These are phyloP conservation scores for Leishmania major DNA, from an alignment of 208 protist species.

Conservation along the genomic window DNA sequence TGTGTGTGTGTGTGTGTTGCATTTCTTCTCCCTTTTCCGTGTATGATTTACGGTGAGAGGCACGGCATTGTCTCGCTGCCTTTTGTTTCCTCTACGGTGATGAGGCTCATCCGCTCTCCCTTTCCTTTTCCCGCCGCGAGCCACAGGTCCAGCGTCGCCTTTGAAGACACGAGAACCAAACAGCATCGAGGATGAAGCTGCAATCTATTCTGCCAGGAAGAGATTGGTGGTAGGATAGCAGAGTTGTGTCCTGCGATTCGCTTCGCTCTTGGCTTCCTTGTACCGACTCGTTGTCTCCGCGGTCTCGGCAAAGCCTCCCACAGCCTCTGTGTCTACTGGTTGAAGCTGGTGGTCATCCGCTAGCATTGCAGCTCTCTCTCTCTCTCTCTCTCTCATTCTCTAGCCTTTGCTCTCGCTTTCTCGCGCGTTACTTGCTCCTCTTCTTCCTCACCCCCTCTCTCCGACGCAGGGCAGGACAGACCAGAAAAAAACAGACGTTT, in stretches of 20 bases:
- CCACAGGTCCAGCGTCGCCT: neutral
- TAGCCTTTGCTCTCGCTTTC: neutral
- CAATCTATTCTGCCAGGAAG: neutral
- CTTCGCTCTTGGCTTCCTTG: neutral
- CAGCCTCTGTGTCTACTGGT: neutral
- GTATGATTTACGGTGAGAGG: neutral
- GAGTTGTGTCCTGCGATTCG: neutral
- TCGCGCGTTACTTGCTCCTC: neutral
- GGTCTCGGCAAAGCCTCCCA: neutral
- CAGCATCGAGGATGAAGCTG: neutral
- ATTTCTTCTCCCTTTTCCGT: neutral
- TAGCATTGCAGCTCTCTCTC: neutral
- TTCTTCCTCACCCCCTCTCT: neutral
- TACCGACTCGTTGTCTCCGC: neutral
- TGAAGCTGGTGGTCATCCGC: too few relatives aligned
- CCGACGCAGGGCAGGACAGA: neutral
- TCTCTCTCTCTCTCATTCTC: too few relatives aligned
- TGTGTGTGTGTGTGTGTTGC: neutral
- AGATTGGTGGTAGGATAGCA: neutral
- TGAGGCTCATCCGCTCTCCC: neutral
- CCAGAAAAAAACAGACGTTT: neutral
- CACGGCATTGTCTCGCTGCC: neutral
- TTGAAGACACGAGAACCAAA: neutral
- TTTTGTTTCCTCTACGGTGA: neutral
- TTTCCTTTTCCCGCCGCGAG: neutral